These are phyloP conservation scores for Rhodotorula sp. DNA, from an alignment of 1,284 basidiomycete species.

Conservation along the genomic window DNA sequence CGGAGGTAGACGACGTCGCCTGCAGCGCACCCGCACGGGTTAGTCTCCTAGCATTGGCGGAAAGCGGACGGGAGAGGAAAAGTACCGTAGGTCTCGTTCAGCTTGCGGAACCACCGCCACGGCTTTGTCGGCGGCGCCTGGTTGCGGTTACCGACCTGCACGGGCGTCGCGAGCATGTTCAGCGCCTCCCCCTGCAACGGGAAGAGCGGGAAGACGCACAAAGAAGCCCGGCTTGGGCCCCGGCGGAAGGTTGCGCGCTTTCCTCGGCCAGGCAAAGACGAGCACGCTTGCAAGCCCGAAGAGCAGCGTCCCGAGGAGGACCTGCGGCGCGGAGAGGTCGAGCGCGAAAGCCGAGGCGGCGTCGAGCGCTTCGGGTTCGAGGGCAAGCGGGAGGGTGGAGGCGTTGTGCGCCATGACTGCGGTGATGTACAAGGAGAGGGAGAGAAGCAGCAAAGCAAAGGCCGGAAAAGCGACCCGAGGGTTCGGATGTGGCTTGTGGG, in stretches of 20 bases:
- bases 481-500: too few species aligned
- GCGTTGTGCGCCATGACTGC: not conserved
- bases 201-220: conserved; percentile 39
- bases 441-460: too few species aligned
- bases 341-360: not conserved
- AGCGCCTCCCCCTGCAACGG: accelerated
- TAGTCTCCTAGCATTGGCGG: not conserved
- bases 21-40: not conserved
- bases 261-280: conserved; percentile 2
- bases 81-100: conserved; percentile 56
- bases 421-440: too few species aligned
- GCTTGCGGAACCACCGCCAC: conserved; percentile 59
- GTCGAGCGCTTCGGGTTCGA: not conserved
- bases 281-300: conserved; percentile 1
- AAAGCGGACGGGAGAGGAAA: too few species aligned
- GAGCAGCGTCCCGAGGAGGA: not conserved
- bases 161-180: not conserved
- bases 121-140: conserved; percentile 58
- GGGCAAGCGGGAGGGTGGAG: too few species aligned
- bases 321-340: not conserved
- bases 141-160: conserved; percentile 54
- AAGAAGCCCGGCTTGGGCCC: conserved; percentile 56
- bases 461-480: too few species aligned
- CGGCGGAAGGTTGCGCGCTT: conserved; percentile 49
- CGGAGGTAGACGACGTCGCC: conserved; percentile 60